phyloP scores from a whole-genome alignment of 352 stramenopile genomes.

The Globisporangium carolinianum region DNA sequence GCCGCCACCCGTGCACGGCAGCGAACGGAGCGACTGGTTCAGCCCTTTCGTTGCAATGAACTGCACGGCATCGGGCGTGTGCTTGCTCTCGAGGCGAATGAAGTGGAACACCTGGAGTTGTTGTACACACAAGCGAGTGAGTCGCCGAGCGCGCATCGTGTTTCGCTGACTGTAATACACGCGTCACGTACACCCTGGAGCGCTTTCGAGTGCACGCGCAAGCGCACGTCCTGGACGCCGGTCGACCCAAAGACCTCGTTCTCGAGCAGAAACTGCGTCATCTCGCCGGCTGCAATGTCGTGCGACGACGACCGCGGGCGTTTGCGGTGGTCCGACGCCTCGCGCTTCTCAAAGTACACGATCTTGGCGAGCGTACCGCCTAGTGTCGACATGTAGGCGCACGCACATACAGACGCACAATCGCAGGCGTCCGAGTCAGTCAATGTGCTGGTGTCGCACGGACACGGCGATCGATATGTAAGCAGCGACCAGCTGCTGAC shows the following conservation, averaged over 20 bases:
- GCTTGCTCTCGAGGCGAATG: slow-evolving; percentile 77
- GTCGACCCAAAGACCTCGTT: slow-evolving; percentile 71
- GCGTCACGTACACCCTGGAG: slow-evolving; percentile 78
- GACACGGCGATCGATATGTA: too few species aligned
- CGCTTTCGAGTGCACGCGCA: slow-evolving; percentile 79
- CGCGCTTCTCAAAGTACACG: slow-evolving; percentile 91
- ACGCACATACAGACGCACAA: too few species aligned
- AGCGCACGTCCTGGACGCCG: slow-evolving; percentile 85
- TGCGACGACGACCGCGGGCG: slow-evolving; percentile 67
- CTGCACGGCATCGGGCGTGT: slow-evolving; percentile 68
- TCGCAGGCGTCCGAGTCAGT: slow-evolving; percentile 15
- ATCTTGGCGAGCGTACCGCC: slow-evolving; percentile 93
- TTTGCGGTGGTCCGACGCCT: slow-evolving; percentile 34
- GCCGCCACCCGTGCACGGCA: slow-evolving; percentile 77
- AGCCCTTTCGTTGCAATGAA: slow-evolving; percentile 73
- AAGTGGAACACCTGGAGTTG: slow-evolving; percentile 92
- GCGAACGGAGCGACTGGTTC: slow-evolving; percentile 69
- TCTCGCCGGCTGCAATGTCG: slow-evolving; percentile 70
- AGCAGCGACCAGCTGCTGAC: neutral
- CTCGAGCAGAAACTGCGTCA: slow-evolving; percentile 83
- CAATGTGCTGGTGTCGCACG: neutral
- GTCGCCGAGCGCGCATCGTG: too few species aligned
- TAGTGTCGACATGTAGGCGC: slow-evolving; percentile 1
- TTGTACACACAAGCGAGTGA: neutral
- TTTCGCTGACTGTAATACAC: too few species aligned